Evolutionary conservation across 164 flowering plant genomes (phyloP), one percentile per base, ranked within the genome.

Genomic region (Aristolochia fimbriata): DNA sequence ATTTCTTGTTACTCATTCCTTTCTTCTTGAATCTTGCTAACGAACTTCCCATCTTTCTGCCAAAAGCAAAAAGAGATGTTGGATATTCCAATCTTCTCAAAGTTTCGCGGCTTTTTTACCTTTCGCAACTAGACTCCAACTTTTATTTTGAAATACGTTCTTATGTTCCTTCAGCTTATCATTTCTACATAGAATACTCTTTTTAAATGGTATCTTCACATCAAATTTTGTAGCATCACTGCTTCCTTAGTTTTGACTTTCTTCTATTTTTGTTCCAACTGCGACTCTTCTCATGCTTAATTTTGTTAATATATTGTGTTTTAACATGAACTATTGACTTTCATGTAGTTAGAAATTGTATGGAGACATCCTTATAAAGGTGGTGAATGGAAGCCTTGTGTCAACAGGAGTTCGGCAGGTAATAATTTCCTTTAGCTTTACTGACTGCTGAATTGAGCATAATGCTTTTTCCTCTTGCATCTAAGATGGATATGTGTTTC

Each of bases 341-440:
- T 59, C 51, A 50, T 76, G 69, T 65, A 92, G 98, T 77, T 92
- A 67, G 81, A 81, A 58, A 83, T 83, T 17, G 73, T 92, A 64
- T 92, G 98, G 98, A 87, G 75, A 71, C 79, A 73, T 61, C 70
- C 88, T 33, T 73, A 80, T 69, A 89, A 80, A 78, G 80, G 86
- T 70, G 87, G 81, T 46, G 83, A 73, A 48, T 92, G 98, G 98
- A 80, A 66, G 65, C 91, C 96, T 50, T 87, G 93, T 67, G 60
- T 77, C 54, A 80, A 76, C 77, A 80, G 62, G 64, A 83, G 84
- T 66, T 66, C 78, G 15, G 81, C 67, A 84, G 98, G 98, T 92
- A 81, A 41, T 66, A 21, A 20, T 22, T 22, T 61, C 16, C 22
- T 49, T 17, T 11, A 4, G 19, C 22, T 49, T 49, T 6, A 49